Evolutionary conservation across 306 rosid genomes (phyloP).

Genomic region (Cotoneaster glaucophyllus): DNA sequence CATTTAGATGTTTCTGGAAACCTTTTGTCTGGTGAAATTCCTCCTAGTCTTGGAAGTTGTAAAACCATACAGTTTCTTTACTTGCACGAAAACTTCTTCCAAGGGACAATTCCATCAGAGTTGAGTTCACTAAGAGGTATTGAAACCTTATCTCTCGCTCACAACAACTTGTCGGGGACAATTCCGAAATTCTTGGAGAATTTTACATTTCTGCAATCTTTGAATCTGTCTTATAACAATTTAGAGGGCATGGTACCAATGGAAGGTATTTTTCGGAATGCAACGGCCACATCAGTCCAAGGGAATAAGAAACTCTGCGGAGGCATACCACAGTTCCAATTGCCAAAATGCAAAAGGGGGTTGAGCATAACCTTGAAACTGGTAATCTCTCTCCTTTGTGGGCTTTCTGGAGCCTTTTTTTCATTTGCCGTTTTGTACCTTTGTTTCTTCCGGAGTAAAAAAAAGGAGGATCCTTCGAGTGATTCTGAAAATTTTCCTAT

Average conservation of each 20-base stretch:
- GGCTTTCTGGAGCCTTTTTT: too few species aligned
- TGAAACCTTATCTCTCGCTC: neutral
- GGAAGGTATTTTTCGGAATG: neutral
- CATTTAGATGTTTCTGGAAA: neutral
- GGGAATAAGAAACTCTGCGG: constrained; percentile 1
- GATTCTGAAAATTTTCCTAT: too few species aligned
- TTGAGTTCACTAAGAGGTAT: constrained; percentile 6
- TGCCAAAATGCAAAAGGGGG: neutral
- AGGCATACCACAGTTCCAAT: neutral
- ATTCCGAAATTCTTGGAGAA: neutral
- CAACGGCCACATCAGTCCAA: neutral
- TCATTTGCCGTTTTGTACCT: too few species aligned
- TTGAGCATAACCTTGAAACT: neutral
- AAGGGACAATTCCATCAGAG: neutral
- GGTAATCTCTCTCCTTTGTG: neutral
- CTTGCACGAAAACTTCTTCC: neutral
- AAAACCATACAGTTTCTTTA: neutral
- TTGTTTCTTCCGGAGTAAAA: too few species aligned
- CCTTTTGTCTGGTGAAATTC: neutral
- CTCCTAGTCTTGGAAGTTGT: neutral
- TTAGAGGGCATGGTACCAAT: neutral
- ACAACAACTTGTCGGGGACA: neutral
- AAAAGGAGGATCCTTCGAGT: too few species aligned
- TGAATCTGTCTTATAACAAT: neutral
- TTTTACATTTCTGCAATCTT: neutral